phyloP scores from a whole-genome alignment of 441 rosid genomes.

The Corymbia calophylla region DNA sequence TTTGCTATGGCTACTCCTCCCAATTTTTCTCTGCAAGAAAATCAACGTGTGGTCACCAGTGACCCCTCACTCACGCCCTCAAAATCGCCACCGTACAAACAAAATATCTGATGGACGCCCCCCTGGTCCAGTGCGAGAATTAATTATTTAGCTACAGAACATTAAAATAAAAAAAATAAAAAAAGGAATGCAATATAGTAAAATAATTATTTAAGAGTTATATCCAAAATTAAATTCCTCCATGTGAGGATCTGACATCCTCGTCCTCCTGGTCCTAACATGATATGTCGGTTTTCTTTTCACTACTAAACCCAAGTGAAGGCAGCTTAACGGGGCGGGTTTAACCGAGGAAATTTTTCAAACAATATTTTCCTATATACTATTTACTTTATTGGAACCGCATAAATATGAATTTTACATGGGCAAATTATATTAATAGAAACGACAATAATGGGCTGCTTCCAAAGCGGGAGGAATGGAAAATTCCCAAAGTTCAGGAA shows the following conservation, averaged over 20 bases:
- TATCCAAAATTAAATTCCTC: background rate
- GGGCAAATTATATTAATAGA: background rate
- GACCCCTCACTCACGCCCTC: background rate
- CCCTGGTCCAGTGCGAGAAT: background rate
- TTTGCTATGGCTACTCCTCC: background rate
- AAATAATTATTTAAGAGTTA: background rate
- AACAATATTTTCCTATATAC: too few species aligned
- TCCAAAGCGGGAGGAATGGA: background rate
- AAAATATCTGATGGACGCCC: background rate
- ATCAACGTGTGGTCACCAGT: background rate
- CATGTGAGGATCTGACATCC: background rate
- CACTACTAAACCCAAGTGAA: background rate
- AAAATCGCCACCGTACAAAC: background rate
- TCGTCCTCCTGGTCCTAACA: background rate
- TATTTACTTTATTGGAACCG: background rate
- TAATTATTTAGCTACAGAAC: background rate
- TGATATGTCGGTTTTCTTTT: background rate
- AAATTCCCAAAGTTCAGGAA: background rate
- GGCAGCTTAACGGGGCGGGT: background rate
- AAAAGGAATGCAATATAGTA: background rate
- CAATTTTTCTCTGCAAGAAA: background rate
- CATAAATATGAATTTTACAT: background rate
- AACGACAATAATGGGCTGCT: background rate
- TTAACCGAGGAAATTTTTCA: background rate
- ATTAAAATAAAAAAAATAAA: background rate